Base-by-base conservation (phyloP, 2,329 filamentous ascomycete species). In the Sporothrix globosa region DNA sequence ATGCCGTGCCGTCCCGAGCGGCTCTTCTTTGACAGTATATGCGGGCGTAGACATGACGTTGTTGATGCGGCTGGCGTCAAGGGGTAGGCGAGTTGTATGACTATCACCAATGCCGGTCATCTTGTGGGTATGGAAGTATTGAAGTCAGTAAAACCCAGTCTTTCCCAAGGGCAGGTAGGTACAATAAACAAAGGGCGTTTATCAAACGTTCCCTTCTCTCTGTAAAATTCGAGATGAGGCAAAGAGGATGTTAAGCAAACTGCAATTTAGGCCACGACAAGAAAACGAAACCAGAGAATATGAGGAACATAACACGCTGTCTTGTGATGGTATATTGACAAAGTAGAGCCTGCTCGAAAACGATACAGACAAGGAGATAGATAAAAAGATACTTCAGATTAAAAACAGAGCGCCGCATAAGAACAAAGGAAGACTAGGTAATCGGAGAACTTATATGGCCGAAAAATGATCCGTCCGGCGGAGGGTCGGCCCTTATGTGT, bases 1-100 rank as follows among this genome's bases (percentile, higher is more conserved):
- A 74, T 79, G 80, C 69, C 79, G 80, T 39, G 78, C 13, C 17
- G 73, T 68, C 21, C 74, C 74, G 13, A 75, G 65, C 5, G 74
- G 74, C 56, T 30, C 39, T n/a, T 75, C 74, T 1, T 27, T 61
- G 19, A 74, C 70, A 7, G 41, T 48, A 21, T 75, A 75, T 21
- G 39, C 50, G 41, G 67, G 19, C 34, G 3, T 4, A 9, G 27
- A 24, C 67, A 68, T 68, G 19, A 27, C 41, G 27, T 17, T 13
- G 21, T n/a, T 48, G 14, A 34, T 48, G 14, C 7, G 17, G 17
- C 30, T 5, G 54, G 21, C 17, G 30, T 17, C 54, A 58, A 41
- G 30, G 24, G 58, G 6, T 46, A 27, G 30, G 19, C 27, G 24
- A 48, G 41, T 6, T 17, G 10, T 50, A 46, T 30, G 46, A 48